phyloP scores from a whole-genome alignment of 148 eudicot genomes.

The Polygonum maritimum region DNA sequence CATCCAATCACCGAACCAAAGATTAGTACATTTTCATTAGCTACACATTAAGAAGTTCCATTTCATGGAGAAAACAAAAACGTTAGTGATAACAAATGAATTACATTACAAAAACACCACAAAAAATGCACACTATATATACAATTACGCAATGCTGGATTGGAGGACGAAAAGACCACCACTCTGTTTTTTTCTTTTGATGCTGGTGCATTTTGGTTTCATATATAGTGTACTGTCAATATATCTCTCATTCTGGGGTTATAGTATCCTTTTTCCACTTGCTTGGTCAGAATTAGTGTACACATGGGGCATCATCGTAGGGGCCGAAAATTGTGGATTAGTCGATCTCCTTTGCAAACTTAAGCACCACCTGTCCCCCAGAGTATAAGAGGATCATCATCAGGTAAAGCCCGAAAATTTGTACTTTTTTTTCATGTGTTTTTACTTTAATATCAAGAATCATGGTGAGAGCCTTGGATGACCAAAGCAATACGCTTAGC shows the following conservation, averaged over 20 bases:
- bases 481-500: slow-evolving; percentile 58
- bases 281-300: slow-evolving; percentile 22
- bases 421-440: slow-evolving; percentile 21
- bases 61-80: not conserved
- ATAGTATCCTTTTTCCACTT: slow-evolving; percentile 14
- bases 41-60: slow-evolving; percentile 2
- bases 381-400: slow-evolving; percentile 53
- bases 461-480: slow-evolving; percentile 68
- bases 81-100: not conserved
- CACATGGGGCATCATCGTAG: slow-evolving; percentile 12
- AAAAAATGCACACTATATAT: slow-evolving; percentile 19
- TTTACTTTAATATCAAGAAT: slow-evolving; percentile 51
- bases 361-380: slow-evolving; percentile 63
- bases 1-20: not conserved
- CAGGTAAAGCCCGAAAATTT: slow-evolving; percentile 33
- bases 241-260: slow-evolving; percentile 12
- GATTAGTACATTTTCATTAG: not conserved
- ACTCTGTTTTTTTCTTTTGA: slow-evolving; percentile 12
- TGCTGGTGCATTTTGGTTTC: not conserved
- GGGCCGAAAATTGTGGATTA: slow-evolving; percentile 18
- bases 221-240: slow-evolving; percentile 6
- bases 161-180: slow-evolving; percentile 4
- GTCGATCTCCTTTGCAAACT: slow-evolving; percentile 54
- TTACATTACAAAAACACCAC: slow-evolving; percentile 46
- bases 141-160: slow-evolving; percentile 1